Evolutionary conservation across 2,329 filamentous ascomycete species (phyloP).

Genomic region (Aspergillus sp.): DNA sequence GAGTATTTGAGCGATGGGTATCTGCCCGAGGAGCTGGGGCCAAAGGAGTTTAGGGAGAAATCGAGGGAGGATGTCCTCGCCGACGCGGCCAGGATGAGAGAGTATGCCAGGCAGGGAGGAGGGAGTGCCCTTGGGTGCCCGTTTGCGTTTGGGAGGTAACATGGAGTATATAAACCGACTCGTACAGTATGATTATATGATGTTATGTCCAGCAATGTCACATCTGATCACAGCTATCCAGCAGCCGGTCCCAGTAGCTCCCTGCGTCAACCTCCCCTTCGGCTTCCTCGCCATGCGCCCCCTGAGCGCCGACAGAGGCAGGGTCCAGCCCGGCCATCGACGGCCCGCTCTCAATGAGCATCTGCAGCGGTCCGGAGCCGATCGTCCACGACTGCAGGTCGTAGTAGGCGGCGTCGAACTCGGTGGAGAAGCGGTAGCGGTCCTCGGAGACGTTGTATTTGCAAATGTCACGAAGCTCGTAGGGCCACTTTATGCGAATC

Average conservation of each 20-base stretch:
- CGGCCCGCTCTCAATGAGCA: slow-evolving; percentile 12
- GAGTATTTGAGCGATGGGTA: slow-evolving; percentile 16
- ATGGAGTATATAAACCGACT: background rate
- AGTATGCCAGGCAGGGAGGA: slow-evolving; percentile 8
- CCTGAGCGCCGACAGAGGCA: background rate
- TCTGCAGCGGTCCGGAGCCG: background rate
- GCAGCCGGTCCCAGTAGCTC: slow-evolving; percentile 12
- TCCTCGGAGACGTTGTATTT: slow-evolving; percentile 13
- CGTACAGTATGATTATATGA: background rate
- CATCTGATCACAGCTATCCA: slow-evolving; percentile 12
- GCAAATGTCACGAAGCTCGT: slow-evolving; percentile 19
- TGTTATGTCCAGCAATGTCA: background rate
- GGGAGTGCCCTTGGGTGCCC: slow-evolving; percentile 5
- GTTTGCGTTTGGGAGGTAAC: slow-evolving; percentile 7
- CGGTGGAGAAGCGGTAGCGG: slow-evolving; percentile 14
- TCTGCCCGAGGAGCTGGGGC: slow-evolving; percentile 12
- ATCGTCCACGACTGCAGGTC: slow-evolving; percentile 16
- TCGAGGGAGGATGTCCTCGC: slow-evolving; percentile 6
- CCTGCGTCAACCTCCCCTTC: background rate
- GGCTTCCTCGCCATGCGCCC: background rate
- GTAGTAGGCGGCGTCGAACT: slow-evolving; percentile 13
- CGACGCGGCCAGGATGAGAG: slow-evolving; percentile 11
- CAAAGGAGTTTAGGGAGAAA: slow-evolving; percentile 10
- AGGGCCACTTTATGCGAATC: slow-evolving; percentile 16
- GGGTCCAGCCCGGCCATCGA: background rate